Evolutionary conservation across 2,329 filamentous ascomycete genomes (phyloP).

Genomic region (Gnomoniopsis sp.): DNA sequence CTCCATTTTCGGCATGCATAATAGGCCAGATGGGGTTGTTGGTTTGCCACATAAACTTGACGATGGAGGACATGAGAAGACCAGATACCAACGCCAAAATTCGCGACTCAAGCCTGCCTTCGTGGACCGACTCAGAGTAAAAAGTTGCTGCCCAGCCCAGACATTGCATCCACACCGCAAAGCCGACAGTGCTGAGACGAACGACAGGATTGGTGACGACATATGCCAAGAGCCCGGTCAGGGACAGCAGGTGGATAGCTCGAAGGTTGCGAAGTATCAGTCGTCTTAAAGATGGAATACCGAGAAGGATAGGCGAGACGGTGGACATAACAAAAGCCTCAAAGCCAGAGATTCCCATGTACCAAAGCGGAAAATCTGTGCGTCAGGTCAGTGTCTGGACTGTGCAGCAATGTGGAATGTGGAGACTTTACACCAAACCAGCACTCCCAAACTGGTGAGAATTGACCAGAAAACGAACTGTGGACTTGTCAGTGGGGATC

Average conservation of each 20-base stretch:
- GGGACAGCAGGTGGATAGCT: slow-evolving; percentile 70
- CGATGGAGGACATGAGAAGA: slow-evolving; percentile 77
- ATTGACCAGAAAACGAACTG: slow-evolving; percentile 96
- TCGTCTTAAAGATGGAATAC: slow-evolving; percentile 64
- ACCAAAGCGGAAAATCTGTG: slow-evolving; percentile 89
- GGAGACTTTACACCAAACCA: slow-evolving; percentile 88
- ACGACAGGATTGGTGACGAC: slow-evolving; percentile 67
- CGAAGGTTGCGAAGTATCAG: slow-evolving; percentile 67
- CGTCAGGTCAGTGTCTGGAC: neutral
- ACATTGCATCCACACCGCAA: slow-evolving; percentile 76
- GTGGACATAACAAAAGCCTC: slow-evolving; percentile 86
- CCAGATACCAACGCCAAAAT: slow-evolving; percentile 79
- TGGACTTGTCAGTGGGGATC: slow-evolving; percentile 11
- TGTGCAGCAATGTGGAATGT: neutral
- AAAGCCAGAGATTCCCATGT: slow-evolving; percentile 98
- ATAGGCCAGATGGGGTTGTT: slow-evolving; percentile 98
- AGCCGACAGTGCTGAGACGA: slow-evolving; percentile 77
- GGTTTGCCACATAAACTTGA: slow-evolving; percentile 90
- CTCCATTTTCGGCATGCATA: slow-evolving; percentile 84
- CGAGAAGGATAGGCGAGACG: slow-evolving; percentile 75
- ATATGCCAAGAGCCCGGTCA: slow-evolving; percentile 73
- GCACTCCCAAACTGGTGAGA: slow-evolving; percentile 80
- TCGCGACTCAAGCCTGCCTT: slow-evolving; percentile 73
- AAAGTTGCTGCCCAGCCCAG: slow-evolving; percentile 82
- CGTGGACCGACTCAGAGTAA: slow-evolving; percentile 72